A percentile compares a stretch with the other conserved stretches of the same genome.
Evolutionary conservation across 2,329 filamentous ascomycete genomes (phyloP).

Genomic region (Cercospora brassicicola): DNA sequence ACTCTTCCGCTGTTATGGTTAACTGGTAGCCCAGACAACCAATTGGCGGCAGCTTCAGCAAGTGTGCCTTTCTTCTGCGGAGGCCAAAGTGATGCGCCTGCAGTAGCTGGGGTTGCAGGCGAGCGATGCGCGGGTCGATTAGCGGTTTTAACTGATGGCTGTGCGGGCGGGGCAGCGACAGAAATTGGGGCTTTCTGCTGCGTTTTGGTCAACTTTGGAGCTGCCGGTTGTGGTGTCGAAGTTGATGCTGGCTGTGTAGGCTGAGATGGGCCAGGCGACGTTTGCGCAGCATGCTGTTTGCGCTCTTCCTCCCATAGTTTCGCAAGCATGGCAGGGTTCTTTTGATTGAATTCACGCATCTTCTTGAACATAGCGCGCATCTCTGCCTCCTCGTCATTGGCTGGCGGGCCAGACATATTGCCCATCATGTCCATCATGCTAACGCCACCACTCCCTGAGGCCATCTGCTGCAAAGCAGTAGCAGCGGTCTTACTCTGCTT

Average conservation of each 20-base stretch:
- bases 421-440: conserved; percentile 19
- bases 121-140: conserved; percentile 5
- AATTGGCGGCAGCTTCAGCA: conserved; percentile 52
- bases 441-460: conserved; percentile 17
- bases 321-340: conserved; percentile 57
- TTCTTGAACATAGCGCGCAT: conserved; percentile 58
- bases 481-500: conserved; percentile 36
- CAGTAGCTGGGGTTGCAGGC: background rate
- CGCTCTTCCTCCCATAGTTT: conserved; percentile 58
- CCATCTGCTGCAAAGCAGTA: conserved; percentile 32
- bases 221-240: background rate
- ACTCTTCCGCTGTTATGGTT: conserved; percentile 49
- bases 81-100: conserved; percentile 52
- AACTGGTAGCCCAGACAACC: conserved; percentile 45
- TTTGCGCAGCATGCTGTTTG: conserved; percentile 21
- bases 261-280: conserved; percentile 14
- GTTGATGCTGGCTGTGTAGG: conserved; percentile 13
- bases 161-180: background rate
- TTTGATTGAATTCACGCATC: conserved; percentile 58
- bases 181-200: conserved; percentile 9
- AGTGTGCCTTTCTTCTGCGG: conserved; percentile 52
- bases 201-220: background rate
- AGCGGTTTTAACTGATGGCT: conserved; percentile 1
- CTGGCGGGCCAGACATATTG: conserved; percentile 26
- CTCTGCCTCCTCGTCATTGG: conserved; percentile 49